phyloP scores from a whole-genome alignment of 2,329 filamentous ascomycete species.

The Venturia asperata region DNA sequence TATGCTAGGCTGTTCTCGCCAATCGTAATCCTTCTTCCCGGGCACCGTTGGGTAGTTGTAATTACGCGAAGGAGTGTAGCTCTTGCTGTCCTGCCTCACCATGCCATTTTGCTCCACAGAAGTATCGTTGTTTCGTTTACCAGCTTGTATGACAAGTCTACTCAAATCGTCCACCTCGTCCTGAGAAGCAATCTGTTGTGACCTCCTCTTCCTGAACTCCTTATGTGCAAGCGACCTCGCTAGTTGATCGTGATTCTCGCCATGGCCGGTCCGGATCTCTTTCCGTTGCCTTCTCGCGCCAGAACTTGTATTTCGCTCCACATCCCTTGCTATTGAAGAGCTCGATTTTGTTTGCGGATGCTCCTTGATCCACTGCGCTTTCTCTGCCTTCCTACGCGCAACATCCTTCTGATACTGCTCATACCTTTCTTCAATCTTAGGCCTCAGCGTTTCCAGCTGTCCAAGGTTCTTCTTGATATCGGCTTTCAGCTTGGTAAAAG shows the following conservation, averaged over 20 bases:
- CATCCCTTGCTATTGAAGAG: conserved; percentile 19
- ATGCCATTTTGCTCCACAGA: conserved; percentile 16
- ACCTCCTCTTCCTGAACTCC: conserved; percentile 17
- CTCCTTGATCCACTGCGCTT: conserved; percentile 25
- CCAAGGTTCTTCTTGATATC: conserved; percentile 58
- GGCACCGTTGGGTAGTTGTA: conserved; percentile 18
- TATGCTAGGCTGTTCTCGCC: not conserved
- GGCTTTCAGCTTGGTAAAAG: conserved; percentile 50
- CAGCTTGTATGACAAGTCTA: conserved; percentile 12
- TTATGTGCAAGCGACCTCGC: conserved; percentile 16
- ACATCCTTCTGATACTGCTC: conserved; percentile 56
- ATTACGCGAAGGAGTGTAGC: not conserved
- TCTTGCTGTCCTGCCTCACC: not conserved
- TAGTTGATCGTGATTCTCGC: conserved; percentile 15
- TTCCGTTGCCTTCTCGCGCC: not conserved
- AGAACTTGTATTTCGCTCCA: conserved; percentile 12
- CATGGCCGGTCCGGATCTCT: conserved; percentile 15
- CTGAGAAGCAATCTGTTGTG: conserved; percentile 1
- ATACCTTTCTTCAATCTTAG: conserved; percentile 64
- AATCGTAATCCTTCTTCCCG: conserved; percentile 10
- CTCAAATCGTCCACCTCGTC: conserved; percentile 36
- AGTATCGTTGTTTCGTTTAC: conserved; percentile 13
- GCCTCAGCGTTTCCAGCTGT: conserved; percentile 71
- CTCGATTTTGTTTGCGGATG: conserved; percentile 24
- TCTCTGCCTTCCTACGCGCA: conserved; percentile 32